Percentiles rank a stretch among this genome's conserved stretches.
Conservation (phyloP, 495 filamentous ascomycete genomes). For the Penicillium fimorum region DNA sequence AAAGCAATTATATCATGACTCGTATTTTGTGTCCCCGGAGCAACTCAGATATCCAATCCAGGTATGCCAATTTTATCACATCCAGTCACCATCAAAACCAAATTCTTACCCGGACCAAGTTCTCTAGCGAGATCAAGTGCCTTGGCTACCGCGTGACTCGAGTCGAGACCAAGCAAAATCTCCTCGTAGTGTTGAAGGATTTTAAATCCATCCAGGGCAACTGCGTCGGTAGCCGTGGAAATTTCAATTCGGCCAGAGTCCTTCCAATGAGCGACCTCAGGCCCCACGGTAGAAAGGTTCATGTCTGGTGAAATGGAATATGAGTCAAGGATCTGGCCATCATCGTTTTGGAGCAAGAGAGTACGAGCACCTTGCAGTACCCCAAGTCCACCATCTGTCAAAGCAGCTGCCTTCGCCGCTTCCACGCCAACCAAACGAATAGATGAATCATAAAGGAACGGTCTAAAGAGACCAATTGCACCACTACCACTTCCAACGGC, state of each 20-base stretch:
- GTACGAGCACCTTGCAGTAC: conserved; percentile 37
- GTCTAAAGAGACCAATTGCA: conserved; percentile 32
- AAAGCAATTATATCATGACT: conserved; percentile 1
- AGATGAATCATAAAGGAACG: conserved; percentile 23
- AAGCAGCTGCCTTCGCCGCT: conserved; percentile 25
- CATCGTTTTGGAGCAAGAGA: conserved; percentile 30
- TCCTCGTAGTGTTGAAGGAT: conserved; percentile 32
- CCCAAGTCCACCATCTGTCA: conserved; percentile 29
- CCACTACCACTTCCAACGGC: conserved; percentile 30
- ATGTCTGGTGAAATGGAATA: conserved; percentile 36
- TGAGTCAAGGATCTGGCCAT: conserved; percentile 34
- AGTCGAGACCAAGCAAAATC: conserved; percentile 31
- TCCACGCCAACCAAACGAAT: conserved; percentile 32
- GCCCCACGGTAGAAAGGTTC: conserved; percentile 35
- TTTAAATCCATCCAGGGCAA: conserved; percentile 36
- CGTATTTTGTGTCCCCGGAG: background rate
- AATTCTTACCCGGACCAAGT: conserved; percentile 32
- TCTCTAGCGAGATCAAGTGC: conserved; percentile 28
- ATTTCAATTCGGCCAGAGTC: conserved; percentile 30
- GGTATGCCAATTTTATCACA: conserved; percentile 22
- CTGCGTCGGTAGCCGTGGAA: conserved; percentile 29
- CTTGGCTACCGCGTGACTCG: conserved; percentile 33
- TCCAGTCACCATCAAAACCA: conserved; percentile 37
- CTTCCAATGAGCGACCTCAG: conserved; percentile 39
- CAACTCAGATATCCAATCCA: conserved; percentile 15